These are phyloP conservation scores for Fomitopsis betulina DNA, from an alignment of 1,284 basidiomycete genomes.

Conservation along the genomic window DNA sequence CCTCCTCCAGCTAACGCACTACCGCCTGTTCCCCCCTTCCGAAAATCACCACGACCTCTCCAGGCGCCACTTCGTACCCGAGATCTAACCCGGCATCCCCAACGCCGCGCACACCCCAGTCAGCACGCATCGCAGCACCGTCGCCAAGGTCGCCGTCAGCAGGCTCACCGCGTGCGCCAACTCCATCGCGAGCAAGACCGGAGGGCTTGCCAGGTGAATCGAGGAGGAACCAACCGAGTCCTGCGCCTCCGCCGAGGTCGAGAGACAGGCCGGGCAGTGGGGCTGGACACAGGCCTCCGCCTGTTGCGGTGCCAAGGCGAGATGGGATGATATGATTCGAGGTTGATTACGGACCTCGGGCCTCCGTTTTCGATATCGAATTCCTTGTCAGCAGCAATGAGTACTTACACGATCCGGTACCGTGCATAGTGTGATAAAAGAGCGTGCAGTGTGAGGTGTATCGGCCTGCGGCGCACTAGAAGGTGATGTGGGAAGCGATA, in stretches of 20 bases:
- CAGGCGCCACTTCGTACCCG: slow-evolving; percentile 7
- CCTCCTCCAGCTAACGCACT: slow-evolving; percentile 17
- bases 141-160: slow-evolving; percentile 17
- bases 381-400: too few relatives aligned
- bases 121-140: slow-evolving; percentile 17
- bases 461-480: too few relatives aligned
- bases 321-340: slow-evolving; percentile 26
- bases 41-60: slow-evolving; percentile 10
- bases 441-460: too few relatives aligned
- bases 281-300: slow-evolving; percentile 38
- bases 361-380: too few relatives aligned
- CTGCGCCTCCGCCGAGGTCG: slow-evolving; percentile 54
- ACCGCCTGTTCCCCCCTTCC: slow-evolving; percentile 21
- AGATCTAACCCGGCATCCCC: slow-evolving; percentile 11
- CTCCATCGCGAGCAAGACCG: slow-evolving; percentile 15
- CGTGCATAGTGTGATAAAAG: too few relatives aligned
- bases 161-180: slow-evolving; percentile 15
- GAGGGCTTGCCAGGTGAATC: slow-evolving; percentile 26
- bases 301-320: slow-evolving; percentile 26
- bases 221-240: slow-evolving; percentile 29
- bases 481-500: too few relatives aligned
- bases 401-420: too few relatives aligned
- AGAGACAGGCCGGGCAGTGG: slow-evolving; percentile 57
- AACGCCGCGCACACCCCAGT: slow-evolving; percentile 13
- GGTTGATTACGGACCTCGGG: not conserved